Percentiles rank a stretch among this genome's conserved stretches.
These are phyloP conservation scores for Alternaria solani DNA, from an alignment of 2,329 filamentous ascomycete genomes.

Conservation along the genomic window DNA sequence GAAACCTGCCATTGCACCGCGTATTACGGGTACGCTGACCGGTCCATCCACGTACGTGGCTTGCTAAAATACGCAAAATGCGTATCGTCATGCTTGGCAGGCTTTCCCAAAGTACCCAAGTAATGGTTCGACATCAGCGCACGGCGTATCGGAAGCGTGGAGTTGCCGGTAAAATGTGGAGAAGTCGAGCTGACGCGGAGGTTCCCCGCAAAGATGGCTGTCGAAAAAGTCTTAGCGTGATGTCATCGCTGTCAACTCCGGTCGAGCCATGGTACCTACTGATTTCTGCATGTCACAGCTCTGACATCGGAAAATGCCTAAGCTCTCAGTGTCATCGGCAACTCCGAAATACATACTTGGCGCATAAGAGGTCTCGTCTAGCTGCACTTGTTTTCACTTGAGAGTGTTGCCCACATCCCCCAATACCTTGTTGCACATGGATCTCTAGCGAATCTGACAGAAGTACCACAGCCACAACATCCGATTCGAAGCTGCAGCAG, in stretches of 20 bases:
- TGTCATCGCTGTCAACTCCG: slow-evolving; percentile 27
- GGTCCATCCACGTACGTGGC: slow-evolving; percentile 34
- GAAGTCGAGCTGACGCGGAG: slow-evolving; percentile 3
- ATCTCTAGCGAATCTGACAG: neutral
- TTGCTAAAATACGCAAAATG: slow-evolving; percentile 3
- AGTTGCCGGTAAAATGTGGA: slow-evolving; percentile 9
- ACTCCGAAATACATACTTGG: neutral
- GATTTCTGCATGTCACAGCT: neutral
- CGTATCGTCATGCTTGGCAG: slow-evolving; percentile 16
- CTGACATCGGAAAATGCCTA: neutral
- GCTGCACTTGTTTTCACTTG: neutral
- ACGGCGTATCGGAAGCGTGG: slow-evolving; percentile 3
- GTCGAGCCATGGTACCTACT: slow-evolving; percentile 18
- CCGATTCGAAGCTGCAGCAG: neutral
- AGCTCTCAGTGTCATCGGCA: neutral
- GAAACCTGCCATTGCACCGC: slow-evolving; percentile 24
- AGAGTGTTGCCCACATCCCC: neutral
- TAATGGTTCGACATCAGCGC: slow-evolving; percentile 9
- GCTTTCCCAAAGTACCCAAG: slow-evolving; percentile 5
- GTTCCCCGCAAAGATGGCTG: slow-evolving; percentile 29
- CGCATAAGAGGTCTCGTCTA: neutral
- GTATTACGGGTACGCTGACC: slow-evolving; percentile 6
- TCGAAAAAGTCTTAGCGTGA: slow-evolving; percentile 24
- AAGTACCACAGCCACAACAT: neutral
- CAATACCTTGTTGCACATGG: neutral